Conservation (phyloP, 192 early-diverging fungal genomes). For the Mortierella antarctica region DNA sequence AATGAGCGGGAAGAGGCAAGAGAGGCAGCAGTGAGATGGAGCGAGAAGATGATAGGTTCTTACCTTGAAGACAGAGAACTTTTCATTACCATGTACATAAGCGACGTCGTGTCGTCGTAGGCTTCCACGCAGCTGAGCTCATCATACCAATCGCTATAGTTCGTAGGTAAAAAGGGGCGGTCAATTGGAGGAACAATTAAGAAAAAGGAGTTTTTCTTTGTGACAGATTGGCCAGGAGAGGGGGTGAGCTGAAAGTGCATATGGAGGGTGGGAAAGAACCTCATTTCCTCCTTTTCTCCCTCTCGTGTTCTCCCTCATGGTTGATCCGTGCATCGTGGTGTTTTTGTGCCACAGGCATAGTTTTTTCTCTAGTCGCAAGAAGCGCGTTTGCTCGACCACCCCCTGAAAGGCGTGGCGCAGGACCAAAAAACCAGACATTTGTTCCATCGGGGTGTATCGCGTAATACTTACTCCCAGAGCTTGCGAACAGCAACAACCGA, state of each 20-base stretch:
- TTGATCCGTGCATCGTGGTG: background rate
- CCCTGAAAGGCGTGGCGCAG: no score
- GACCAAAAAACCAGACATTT: background rate
- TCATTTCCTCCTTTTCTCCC: background rate
- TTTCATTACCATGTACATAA: constrained; percentile 54
- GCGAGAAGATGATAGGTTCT: background rate
- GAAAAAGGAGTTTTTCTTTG: background rate
- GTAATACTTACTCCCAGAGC: constrained; percentile 61
- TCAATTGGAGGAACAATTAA: background rate
- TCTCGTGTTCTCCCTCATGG: background rate
- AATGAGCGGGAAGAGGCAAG: background rate
- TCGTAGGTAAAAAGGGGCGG: background rate
- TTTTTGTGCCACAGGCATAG: background rate
- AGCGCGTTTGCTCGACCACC: no score
- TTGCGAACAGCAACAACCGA: constrained; percentile 62
- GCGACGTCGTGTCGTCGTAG: constrained; percentile 38
- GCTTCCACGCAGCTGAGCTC: constrained; percentile 44
- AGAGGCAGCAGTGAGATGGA: background rate
- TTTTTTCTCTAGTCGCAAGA: no score
- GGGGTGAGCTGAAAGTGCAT: background rate
- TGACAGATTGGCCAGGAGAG: background rate
- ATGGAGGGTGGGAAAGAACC: background rate
- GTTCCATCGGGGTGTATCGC: background rate
- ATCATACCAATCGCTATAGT: constrained; percentile 50
- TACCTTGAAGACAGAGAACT: constrained; percentile 48